phyloP scores from a whole-genome alignment of 2,329 filamentous ascomycete genomes.

The Fusarium sp. region DNA sequence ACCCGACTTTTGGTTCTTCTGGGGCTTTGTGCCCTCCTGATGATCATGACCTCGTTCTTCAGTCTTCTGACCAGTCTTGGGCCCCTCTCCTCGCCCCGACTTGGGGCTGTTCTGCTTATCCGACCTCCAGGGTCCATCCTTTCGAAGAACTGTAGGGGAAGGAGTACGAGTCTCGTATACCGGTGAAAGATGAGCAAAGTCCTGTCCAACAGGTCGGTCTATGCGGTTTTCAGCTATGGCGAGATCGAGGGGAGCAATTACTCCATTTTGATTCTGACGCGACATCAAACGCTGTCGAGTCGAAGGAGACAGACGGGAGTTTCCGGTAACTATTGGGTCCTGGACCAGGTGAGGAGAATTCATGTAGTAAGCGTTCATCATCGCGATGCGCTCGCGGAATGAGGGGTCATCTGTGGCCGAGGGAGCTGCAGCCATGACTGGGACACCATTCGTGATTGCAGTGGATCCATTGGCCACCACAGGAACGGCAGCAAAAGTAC shows the following conservation, averaged over 20 bases:
- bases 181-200: constrained; percentile 73
- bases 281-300: constrained; percentile 56
- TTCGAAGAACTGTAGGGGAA: constrained; percentile 73
- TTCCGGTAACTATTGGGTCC: constrained; percentile 49
- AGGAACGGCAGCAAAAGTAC: constrained; percentile 48
- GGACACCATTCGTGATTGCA: constrained; percentile 18
- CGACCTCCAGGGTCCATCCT: constrained; percentile 57
- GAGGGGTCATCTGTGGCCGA: constrained; percentile 55
- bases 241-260: constrained; percentile 69
- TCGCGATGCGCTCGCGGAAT: constrained; percentile 58
- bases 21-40: constrained; percentile 41
- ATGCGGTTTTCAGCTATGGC: constrained; percentile 62
- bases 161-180: constrained; percentile 81
- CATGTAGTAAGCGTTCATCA: constrained; percentile 55
- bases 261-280: constrained; percentile 61
- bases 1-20: constrained; percentile 48
- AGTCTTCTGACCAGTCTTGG: constrained; percentile 46
- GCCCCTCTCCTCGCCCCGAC: constrained; percentile 32
- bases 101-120: constrained; percentile 46
- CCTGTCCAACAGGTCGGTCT: constrained; percentile 53
- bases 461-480: constrained; percentile 55
- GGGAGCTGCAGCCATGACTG: constrained; percentile 38
- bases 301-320: constrained; percentile 51
- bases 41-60: constrained; percentile 48
- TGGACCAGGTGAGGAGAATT: constrained; percentile 49